Percentiles rank a stretch among this genome's conserved stretches.
These are phyloP conservation scores for Monilinia polystroma DNA, from an alignment of 2,329 filamentous ascomycete species.

Conservation along the genomic window DNA sequence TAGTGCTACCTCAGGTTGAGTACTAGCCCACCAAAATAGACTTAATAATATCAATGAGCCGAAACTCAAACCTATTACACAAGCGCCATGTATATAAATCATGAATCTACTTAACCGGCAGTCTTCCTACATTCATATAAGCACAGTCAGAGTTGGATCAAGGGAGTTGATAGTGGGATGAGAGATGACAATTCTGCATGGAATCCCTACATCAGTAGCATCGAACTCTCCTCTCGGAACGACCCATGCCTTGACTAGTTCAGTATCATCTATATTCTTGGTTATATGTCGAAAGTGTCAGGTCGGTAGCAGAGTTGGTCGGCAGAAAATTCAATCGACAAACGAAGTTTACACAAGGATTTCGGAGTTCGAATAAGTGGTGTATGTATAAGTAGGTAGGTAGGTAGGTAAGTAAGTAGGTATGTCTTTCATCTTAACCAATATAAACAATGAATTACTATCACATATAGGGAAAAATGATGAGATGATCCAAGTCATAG, in stretches of 20 bases:
- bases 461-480: background rate
- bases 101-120: background rate
- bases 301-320: no score
- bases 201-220: background rate
- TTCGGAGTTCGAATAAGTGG: background rate
- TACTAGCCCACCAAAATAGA: background rate
- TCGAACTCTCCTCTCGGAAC: background rate
- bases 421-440: background rate
- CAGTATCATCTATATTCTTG: background rate
- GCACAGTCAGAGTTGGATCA: conserved; percentile 6
- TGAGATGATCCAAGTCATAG: background rate
- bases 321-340: background rate
- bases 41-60: no score
- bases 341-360: background rate
- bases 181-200: background rate
- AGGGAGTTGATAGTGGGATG: background rate
- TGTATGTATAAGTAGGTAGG: background rate
- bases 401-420: no score
- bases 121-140: background rate
- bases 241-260: background rate
- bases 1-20: background rate
- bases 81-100: background rate
- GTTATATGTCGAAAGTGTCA: background rate
- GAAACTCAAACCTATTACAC: background rate
- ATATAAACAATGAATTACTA: background rate